These are phyloP conservation scores for Nemania diffusa DNA, from an alignment of 2,329 filamentous ascomycete species.

Conservation along the genomic window DNA sequence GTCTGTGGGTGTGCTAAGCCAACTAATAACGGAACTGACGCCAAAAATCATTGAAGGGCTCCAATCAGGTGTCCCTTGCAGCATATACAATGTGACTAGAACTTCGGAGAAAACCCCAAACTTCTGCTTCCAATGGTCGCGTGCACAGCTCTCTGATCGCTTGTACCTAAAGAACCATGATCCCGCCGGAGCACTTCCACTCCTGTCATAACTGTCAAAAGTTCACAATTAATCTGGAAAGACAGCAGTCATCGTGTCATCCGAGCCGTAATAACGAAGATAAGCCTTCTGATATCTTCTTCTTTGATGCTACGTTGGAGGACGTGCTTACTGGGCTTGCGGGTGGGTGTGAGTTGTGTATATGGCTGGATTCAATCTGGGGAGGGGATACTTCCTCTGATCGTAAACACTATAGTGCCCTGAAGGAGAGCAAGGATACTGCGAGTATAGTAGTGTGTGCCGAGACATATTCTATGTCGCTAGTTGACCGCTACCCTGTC, in stretches of 20 bases:
- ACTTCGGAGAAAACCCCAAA: too few relatives aligned
- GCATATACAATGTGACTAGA: too few relatives aligned
- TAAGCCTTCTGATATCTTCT: conserved; percentile 16
- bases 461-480: conserved; percentile 16
- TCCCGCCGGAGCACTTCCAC: conserved; percentile 16
- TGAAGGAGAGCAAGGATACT: conserved; percentile 2
- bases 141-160: background rate
- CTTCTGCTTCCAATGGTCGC: background rate
- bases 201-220: conserved; percentile 7
- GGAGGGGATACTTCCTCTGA: conserved; percentile 2
- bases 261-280: background rate
- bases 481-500: conserved; percentile 18
- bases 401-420: conserved; percentile 4
- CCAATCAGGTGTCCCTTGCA: too few relatives aligned
- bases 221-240: conserved; percentile 7
- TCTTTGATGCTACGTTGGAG: conserved; percentile 17
- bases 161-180: conserved; percentile 2
- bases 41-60: too few relatives aligned
- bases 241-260: background rate
- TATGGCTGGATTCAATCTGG: conserved; percentile 21
- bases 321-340: conserved; percentile 15
- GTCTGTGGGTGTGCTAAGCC: too few relatives aligned
- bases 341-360: conserved; percentile 6
- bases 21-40: too few relatives aligned
- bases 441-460: conserved; percentile 18